phyloP scores from a whole-genome alignment of 139 green algal genomes.

The Micractinium conductrix region DNA sequence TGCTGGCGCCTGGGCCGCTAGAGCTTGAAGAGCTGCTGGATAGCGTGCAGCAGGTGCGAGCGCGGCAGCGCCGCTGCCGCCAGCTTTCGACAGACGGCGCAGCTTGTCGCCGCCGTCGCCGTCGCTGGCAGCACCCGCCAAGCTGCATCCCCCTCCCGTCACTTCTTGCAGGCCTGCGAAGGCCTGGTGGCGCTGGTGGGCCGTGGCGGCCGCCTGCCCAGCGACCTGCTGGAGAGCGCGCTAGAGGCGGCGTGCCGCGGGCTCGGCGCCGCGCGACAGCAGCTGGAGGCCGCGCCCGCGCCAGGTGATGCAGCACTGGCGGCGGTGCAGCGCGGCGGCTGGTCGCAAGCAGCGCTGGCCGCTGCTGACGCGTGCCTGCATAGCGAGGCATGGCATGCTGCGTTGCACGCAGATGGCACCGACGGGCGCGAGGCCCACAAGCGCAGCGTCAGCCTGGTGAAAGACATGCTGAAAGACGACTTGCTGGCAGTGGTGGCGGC shows the following conservation, averaged over 20 bases:
- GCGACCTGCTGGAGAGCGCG: slow-evolving; percentile 14
- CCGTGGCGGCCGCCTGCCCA: not conserved
- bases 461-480: slow-evolving; percentile 19
- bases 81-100: not conserved
- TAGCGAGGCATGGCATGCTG: slow-evolving; percentile 25
- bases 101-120: not conserved
- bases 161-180: slow-evolving; percentile 4
- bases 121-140: not conserved
- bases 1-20: no score
- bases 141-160: not conserved
- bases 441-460: not conserved
- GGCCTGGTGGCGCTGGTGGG: not conserved
- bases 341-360: not conserved
- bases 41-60: not conserved
- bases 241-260: not conserved
- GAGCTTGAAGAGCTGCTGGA: no score
- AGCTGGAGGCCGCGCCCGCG: not conserved
- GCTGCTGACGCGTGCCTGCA: slow-evolving; percentile 13
- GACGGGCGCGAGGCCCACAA: slow-evolving; percentile 3
- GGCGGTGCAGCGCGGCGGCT: not conserved
- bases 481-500: slow-evolving; percentile 24
- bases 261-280: not conserved
- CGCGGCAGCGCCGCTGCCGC: no score
- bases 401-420: not conserved
- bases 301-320: no score